Evolutionary conservation across 805 yeast genomes (phyloP), one percentile per base, ranked within the genome.

Genomic region (Wickerhamiella spandovensis): DNA sequence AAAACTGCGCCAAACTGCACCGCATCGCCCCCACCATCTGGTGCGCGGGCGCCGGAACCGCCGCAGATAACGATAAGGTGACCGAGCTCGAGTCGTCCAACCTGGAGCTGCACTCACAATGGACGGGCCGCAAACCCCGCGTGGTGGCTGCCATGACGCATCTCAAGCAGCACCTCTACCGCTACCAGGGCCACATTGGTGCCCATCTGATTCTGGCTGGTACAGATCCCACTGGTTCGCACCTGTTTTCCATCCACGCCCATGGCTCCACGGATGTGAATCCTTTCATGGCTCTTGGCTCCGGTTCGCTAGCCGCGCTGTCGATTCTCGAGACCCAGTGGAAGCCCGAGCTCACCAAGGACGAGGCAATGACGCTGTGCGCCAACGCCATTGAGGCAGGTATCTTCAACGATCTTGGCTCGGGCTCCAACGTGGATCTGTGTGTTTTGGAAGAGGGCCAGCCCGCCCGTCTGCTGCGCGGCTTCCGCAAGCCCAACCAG

Each of bases 11-110:
- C 64, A 90, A 90, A 69, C 74, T 92, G 56, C 97, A 90, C 69
- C 72, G 94, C 58, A 74, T 89, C 56, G 77, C 95, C 6, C 95
- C 97, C 9, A 77, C 76, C 62, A 88, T 89, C 64, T 90, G 97
- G 97, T 90, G 98, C 79, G 98, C 98, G 48, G 98, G 98, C 62
- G 98, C 98, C 2, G 98, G 98, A 67, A 92, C 98, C n/a, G 98
- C 98, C 28, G 97, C 98, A 7, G 98, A 92, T 66, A 92, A 97
- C 12, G 97, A 92, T 67, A 87, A 88, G 80, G 97, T 92, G 39
- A 92, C 98, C 5, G 95, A 88, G 67, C 74, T 92, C 63, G 88
- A 88, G 58, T 79, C 87, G 37, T 85, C 95, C 38, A 89, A 90
- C 65, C 72, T 92, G 56, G 98, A 92, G 68, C 72, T 92, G 54